Base-by-base conservation (phyloP, 2,329 filamentous ascomycete species). In the Nemania bipapillata region DNA sequence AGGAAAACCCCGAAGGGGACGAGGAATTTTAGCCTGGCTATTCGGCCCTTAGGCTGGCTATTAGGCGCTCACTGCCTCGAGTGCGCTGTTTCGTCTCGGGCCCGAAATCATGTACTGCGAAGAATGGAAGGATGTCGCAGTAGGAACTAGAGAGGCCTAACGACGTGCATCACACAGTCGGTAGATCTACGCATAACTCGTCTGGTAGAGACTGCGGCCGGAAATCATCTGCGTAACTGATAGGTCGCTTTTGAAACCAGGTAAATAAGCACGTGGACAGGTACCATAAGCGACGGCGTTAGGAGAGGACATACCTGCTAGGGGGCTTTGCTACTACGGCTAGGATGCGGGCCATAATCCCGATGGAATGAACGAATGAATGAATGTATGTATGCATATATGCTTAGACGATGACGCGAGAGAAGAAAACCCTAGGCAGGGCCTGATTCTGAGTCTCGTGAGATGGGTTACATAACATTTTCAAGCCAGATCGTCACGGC, bases 271-370 rank as follows among this genome's bases (percentile, higher is more conserved):
- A 22, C 8, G 24, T 42, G 26, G 30, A 59, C 15, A 40, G 30
- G 32, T 12, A 22, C 52, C 28, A 45, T 58, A 63, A 24, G 54
- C 58, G 45, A 63, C 54, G 63, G 67, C 63, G 63, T 63, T 52
- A 17, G n/a, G 50, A 45, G 56, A 47, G n/a, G 35, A n/a, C 24
- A 12, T 24, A 4, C 49, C 15, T 17, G 20, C 20, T 20, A 11
- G 32, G 37, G 6, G 37, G 37, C 15, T 17, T 40, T 40, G 37
- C 15, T 40, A 17, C 37, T 12, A 12, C 37, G 9, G 37, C 37
- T 17, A 17, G 37, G 37, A 40, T 40, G 37, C 37, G 15, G 24
- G 47, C 47, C 28, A 24, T 49, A 50, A 24, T 15, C 47, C 8
- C 12, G 8, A 17, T 7, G 45, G 20, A 12, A 50, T 15, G 47